Conservation (phyloP, 768 basidiomycete genomes). For the Trametopsis cervina region DNA sequence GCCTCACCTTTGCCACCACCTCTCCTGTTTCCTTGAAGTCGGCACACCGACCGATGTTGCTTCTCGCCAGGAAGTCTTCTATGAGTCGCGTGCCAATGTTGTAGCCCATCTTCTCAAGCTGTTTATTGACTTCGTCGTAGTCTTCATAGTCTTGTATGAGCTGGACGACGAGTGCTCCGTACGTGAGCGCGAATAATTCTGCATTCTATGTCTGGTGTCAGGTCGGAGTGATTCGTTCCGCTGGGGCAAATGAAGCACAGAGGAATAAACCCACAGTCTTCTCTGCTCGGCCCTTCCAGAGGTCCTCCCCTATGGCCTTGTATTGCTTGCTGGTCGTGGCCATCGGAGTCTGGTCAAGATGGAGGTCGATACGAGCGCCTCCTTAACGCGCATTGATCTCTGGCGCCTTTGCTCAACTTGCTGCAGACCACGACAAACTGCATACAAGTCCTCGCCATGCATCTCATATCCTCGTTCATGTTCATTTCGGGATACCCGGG, state of each 20-base stretch:
- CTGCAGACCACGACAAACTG: no score
- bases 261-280: constrained; percentile 66
- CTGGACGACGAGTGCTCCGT: constrained; percentile 96
- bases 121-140: constrained; percentile 90
- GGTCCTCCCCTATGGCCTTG: constrained; percentile 87
- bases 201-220: constrained; percentile 64
- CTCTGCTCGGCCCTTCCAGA: constrained; percentile 92
- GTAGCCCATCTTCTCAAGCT: constrained; percentile 99
- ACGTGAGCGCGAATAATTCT: constrained; percentile 94
- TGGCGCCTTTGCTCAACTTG: no score
- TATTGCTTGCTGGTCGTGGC: constrained; percentile 75
- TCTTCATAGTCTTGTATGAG: constrained; percentile 99
- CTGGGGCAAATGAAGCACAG: background rate
- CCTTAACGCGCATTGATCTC: no score
- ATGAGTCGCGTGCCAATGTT: constrained; percentile 95
- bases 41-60: constrained; percentile 82
- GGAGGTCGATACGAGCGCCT: no score
- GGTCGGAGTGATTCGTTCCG: constrained; percentile 4
- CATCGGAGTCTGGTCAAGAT: no score
- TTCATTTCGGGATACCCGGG: no score
- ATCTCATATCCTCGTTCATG: no score
- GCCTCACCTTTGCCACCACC: constrained; percentile 79
- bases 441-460: no score
- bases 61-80: constrained; percentile 94
- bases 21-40: constrained; percentile 96